Evolutionary conservation across 495 filamentous ascomycete genomes (phyloP), one percentile per base, ranked within the genome.

Genomic region (Penicillium subrubescens): DNA sequence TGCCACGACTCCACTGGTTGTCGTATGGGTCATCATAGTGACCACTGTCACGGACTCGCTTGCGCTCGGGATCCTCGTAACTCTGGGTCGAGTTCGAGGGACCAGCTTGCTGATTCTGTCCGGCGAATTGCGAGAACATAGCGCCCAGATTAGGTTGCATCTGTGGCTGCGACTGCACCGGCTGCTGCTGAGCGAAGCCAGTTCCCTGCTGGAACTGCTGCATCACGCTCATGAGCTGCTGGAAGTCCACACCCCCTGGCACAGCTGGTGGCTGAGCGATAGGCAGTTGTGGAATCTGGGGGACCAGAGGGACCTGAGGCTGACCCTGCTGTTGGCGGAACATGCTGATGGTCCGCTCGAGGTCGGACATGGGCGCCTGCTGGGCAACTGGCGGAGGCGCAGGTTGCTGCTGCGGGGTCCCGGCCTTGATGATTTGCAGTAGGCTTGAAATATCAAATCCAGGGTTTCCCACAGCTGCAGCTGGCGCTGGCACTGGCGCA

Each of bases 101-200:
- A 15, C 67, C 61, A 53, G 59, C 37, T 34, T 69, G 63, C 56
- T 75, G 72, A 56, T 74, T 76, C 58, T 79, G 78, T 27, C 71
- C 73, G 19, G 71, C 63, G 44, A 84, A 77, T 63, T 82, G 79
- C 5, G 82, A 81, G 61, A 88, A 79, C 21, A 87, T 77, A 19
- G 77, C 80, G 52, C 82, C 81, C 0, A 88, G 74, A 52, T 79
- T 77, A 2, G 78, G 74, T 17, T 74, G 50, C 65, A 81, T 69
- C 27, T 14, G 62, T 14, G 75, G 63, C 60, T 77, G 56, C 25
- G 35, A 7, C 27, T 58, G 77, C 1, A 71, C 60, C 60, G 67
- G 77, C 44, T 67, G 78, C 37, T 66, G 71, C 27, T 63, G 71
- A 29, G 62, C 59, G 39, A 69, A 66, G 10, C 53, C 68, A 44